Evolutionary conservation across 148 eudicot genomes (phyloP).

Genomic region (Persicaria maculosa): DNA sequence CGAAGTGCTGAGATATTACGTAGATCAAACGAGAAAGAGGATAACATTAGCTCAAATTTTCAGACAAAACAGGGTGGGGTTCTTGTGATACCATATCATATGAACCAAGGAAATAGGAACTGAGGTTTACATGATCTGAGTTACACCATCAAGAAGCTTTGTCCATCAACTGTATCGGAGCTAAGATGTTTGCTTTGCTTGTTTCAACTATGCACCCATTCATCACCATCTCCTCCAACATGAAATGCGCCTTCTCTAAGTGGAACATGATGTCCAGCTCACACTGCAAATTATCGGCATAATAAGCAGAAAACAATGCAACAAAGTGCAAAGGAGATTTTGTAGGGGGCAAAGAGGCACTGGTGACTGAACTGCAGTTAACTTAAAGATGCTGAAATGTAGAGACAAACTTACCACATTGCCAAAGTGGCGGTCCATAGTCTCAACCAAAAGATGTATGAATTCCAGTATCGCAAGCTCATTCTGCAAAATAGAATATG

Average conservation of each 20-base stretch:
- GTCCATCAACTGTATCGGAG: slow-evolving; percentile 93
- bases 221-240: slow-evolving; percentile 99
- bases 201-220: slow-evolving; percentile 96
- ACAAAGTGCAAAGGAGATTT: too few species aligned
- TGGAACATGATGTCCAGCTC: slow-evolving; percentile 99
- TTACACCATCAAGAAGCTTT: slow-evolving; percentile 45
- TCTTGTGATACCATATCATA: too few species aligned
- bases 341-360: too few species aligned
- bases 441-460: slow-evolving; percentile 92
- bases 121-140: too few species aligned
- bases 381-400: background rate
- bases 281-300: slow-evolving; percentile 45
- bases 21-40: too few species aligned
- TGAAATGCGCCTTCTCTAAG: slow-evolving; percentile 96
- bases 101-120: too few species aligned
- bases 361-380: background rate
- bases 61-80: too few species aligned
- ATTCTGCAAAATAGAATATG: slow-evolving; percentile 40
- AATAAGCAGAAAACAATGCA: background rate
- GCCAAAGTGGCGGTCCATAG: slow-evolving; percentile 99
- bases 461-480: slow-evolving; percentile 97
- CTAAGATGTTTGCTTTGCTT: slow-evolving; percentile 83
- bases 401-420: slow-evolving; percentile 62
- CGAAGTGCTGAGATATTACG: too few species aligned
- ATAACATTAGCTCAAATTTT: too few species aligned